Base-by-base conservation (phyloP, 2,329 filamentous ascomycete species). In the Hawksworthiomyces lignivorus region DNA sequence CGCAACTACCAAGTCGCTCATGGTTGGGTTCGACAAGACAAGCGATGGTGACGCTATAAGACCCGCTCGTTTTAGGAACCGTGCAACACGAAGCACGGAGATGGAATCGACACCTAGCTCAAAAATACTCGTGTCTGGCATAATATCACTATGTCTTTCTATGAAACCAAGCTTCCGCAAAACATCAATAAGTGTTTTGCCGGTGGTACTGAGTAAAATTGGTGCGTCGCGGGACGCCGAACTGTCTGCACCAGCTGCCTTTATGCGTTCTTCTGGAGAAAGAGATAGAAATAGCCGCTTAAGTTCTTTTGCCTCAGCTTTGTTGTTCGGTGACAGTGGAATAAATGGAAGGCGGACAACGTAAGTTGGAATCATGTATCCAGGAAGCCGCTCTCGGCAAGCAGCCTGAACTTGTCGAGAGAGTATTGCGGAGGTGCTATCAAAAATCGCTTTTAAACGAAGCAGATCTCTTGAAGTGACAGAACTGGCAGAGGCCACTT, bases 361-460 rank as follows among this genome's bases (percentile, higher is more conserved):
- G 54, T 92, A 86, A 0, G 87, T 89, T 1, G 89, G 90, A 2
- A 96, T 76, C 89, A 96, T 96, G 58, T 96, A 96, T 0, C 73
- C 75, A 0, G 89, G 85, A 4, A 96, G 70, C 18, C 69, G 77
- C 2, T 74, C 66, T 26, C 75, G 73, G 51, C 88, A 95, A n/a
- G 77, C 74, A 19, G 72, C 65, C 49, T 72, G 72, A 6, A 80
- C 74, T 4, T 58, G 57, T 1, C 55, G 58, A 7, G 72, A 61
- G 4, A 80, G 53, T 0, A 56, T 52, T 10, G 64, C 51, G 14
- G 60, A 55, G 2, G 63, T 57, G 4, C 56, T 49, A 20, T 63
- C 61, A 3, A 48, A 46, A 9, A 57, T 50, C 2, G 65, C 44
- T 17, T 52, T 39, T 1, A 63, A 39, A 5, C 19, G 4, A 15